Evolutionary conservation across 164 flowering plant species (phyloP).

Genomic region (Tinospora cordifolia): DNA sequence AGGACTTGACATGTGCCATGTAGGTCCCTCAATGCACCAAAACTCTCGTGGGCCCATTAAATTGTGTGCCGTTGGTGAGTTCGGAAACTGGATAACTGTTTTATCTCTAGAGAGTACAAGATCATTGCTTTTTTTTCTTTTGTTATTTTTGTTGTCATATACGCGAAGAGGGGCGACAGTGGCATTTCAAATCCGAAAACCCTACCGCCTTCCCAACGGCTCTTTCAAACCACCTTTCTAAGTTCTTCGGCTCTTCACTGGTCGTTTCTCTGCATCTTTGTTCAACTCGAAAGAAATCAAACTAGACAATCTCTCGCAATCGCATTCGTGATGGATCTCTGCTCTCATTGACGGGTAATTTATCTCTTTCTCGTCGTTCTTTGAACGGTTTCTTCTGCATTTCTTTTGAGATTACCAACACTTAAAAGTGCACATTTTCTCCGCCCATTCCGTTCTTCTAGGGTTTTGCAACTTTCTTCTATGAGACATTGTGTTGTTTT

Average conservation of each 20-base stretch:
- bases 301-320: not conserved
- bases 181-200: slow-evolving; percentile 10
- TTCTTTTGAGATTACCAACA: not conserved
- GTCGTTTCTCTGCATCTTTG: not conserved
- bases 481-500: no score
- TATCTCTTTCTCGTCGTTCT: not conserved
- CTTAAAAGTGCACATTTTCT: not conserved
- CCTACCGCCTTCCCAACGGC: slow-evolving; percentile 13
- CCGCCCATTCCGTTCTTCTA: not conserved
- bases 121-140: not conserved
- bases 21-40: no score
- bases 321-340: slow-evolving; percentile 1
- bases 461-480: not conserved
- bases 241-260: not conserved
- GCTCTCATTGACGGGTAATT: slow-evolving; percentile 6
- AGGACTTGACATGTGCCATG: no score
- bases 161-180: not conserved
- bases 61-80: not conserved
- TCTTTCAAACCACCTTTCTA: not conserved
- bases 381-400: not conserved
- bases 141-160: no score
- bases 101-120: not conserved
- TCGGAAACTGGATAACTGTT: not conserved
- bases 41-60: not conserved
- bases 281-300: not conserved